Percentiles rank a stretch among this genome's conserved stretches.
Evolutionary conservation across 164 flowering plant genomes (phyloP).

Genomic region (Berberis thunbergii): DNA sequence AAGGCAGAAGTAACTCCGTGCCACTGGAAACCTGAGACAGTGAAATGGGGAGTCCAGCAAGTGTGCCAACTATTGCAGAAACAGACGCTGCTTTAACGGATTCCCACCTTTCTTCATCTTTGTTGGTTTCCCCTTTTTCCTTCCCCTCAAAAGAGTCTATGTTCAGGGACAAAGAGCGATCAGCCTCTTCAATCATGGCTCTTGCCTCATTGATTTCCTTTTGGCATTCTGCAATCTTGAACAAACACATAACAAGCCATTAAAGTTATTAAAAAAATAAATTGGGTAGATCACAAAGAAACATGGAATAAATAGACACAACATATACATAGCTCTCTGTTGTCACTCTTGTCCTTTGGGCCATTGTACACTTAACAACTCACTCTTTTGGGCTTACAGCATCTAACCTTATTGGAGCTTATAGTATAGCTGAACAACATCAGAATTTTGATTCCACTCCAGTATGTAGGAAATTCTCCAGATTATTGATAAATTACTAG

Average conservation of each 20-base stretch:
- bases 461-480: no score
- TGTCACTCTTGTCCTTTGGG: no score
- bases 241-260: not conserved
- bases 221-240: slow-evolving; percentile 88
- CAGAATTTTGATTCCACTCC: no score
- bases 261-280: not conserved
- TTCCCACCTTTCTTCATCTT: slow-evolving; percentile 62
- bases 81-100: slow-evolving; percentile 71
- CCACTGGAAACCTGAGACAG: slow-evolving; percentile 37
- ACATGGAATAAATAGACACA: no score
- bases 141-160: slow-evolving; percentile 8
- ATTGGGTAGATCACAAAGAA: not conserved
- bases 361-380: no score
- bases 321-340: no score
- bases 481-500: no score
- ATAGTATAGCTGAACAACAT: no score
- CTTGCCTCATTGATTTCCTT: slow-evolving; percentile 64
- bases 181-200: slow-evolving; percentile 76
- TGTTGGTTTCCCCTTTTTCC: slow-evolving; percentile 25
- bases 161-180: slow-evolving; percentile 33
- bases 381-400: no score
- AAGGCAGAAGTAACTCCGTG: slow-evolving; percentile 50
- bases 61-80: slow-evolving; percentile 64
- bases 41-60: slow-evolving; percentile 72
- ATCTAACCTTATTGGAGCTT: no score